Percentiles rank a stretch among this genome's conserved stretches.
phyloP scores from a whole-genome alignment of 2,329 filamentous ascomycete genomes.

The Talaromyces verruculosus region DNA sequence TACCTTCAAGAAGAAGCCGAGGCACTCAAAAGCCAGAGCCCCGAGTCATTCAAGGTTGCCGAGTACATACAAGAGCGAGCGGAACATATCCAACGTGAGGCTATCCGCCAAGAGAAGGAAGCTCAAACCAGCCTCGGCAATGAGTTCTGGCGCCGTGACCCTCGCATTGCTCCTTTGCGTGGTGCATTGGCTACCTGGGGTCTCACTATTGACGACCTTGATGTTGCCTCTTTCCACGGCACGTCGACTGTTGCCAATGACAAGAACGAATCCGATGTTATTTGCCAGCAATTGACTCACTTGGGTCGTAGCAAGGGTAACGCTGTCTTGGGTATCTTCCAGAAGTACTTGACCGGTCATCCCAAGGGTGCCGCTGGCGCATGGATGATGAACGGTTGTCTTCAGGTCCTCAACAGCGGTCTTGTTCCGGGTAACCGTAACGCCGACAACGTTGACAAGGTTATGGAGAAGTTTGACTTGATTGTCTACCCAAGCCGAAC shows the following conservation, averaged over 20 bases:
- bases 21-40: conserved; percentile 79
- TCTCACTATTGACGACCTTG: conserved; percentile 92
- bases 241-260: conserved; percentile 98
- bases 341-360: conserved; percentile 98
- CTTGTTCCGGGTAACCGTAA: conserved; percentile 97
- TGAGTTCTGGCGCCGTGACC: conserved; percentile 97
- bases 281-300: conserved; percentile 94
- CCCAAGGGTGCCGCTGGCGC: conserved; percentile 98
- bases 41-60: conserved; percentile 70
- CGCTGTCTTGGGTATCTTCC: conserved; percentile 93
- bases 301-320: conserved; percentile 96
- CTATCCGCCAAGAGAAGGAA: conserved; percentile 86
- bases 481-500: conserved; percentile 94
- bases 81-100: conserved; percentile 82
- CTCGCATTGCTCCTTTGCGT: conserved; percentile 89
- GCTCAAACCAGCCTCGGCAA: conserved; percentile 91
- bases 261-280: conserved; percentile 98
- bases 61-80: conserved; percentile 85
- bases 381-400: conserved; percentile 99
- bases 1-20: conserved; percentile 90
- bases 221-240: conserved; percentile 96
- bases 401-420: conserved; percentile 92
- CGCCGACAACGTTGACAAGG: conserved; percentile 92
- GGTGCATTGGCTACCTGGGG: conserved; percentile 97
- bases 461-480: conserved; percentile 97